Evolutionary conservation across 106 monocot genomes (phyloP).

Genomic region (Dioscorea zingiberensis): DNA sequence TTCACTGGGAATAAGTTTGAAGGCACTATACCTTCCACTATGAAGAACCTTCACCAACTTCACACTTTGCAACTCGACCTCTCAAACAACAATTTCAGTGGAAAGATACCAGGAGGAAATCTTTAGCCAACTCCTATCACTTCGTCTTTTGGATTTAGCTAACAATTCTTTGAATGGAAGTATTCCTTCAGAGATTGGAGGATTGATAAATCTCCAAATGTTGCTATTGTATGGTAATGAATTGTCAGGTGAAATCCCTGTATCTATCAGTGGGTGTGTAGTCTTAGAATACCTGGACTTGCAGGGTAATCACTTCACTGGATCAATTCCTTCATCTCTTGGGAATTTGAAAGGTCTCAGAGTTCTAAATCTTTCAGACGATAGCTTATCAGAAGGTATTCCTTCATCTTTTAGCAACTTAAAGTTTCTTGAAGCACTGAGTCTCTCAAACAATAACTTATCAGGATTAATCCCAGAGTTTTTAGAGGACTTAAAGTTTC

Average conservation of each 20-base stretch:
- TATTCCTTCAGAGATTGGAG: conserved; percentile 26
- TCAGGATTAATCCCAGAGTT: conserved; percentile 31
- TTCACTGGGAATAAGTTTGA: conserved; percentile 1
- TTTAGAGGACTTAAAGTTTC: conserved; percentile 5
- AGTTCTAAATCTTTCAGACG: conserved; percentile 12
- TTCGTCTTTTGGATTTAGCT: conserved; percentile 8
- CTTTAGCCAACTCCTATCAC: conserved; percentile 2
- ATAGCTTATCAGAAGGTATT: conserved; percentile 6
- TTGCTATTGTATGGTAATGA: conserved; percentile 23
- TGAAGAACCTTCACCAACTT: conserved; percentile 1
- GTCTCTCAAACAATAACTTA: conserved; percentile 36
- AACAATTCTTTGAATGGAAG: conserved; percentile 20
- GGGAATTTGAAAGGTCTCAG: not conserved
- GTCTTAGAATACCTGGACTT: not conserved
- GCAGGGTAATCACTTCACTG: conserved; percentile 3
- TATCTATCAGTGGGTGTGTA: conserved; percentile 7
- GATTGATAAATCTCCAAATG: conserved; percentile 6
- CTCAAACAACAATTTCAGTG: conserved; percentile 6
- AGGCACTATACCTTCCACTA: conserved; percentile 6
- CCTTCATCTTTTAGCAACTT: not conserved
- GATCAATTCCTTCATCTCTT: conserved; percentile 12
- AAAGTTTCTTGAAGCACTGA: conserved; percentile 7
- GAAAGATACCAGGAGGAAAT: conserved; percentile 10
- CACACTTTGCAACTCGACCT: not conserved
- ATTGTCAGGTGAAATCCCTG: conserved; percentile 31